phyloP scores from a whole-genome alignment of 2,329 filamentous ascomycete species.

The Neobulgaria alba region DNA sequence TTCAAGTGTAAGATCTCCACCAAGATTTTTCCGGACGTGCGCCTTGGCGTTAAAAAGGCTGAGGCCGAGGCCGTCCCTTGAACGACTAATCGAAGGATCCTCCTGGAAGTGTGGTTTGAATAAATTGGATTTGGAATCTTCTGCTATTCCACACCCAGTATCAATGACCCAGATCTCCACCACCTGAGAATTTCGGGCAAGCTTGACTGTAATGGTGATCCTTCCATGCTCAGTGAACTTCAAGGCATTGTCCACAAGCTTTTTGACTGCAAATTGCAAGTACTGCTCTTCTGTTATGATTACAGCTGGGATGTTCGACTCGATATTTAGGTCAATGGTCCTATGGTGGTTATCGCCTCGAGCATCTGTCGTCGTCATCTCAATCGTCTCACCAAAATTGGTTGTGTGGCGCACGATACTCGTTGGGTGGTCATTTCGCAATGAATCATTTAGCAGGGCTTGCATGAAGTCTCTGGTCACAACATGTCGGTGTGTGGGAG shows the following conservation, averaged over 20 bases:
- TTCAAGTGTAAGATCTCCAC: conserved; percentile 57
- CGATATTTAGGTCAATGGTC: conserved; percentile 33
- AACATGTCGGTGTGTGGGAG: conserved; percentile 18
- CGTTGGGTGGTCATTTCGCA: conserved; percentile 21
- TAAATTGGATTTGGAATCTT: conserved; percentile 54
- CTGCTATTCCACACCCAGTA: conserved; percentile 60
- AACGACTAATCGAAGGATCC: conserved; percentile 58
- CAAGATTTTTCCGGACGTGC: conserved; percentile 53
- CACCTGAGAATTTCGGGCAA: conserved; percentile 42
- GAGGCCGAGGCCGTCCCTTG: conserved; percentile 59
- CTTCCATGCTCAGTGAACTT: conserved; percentile 61
- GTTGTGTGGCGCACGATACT: conserved; percentile 20
- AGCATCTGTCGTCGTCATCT: conserved; percentile 19
- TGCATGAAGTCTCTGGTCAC: conserved; percentile 25
- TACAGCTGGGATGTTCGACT: conserved; percentile 38
- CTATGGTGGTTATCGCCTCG: conserved; percentile 23
- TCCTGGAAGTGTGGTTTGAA: conserved; percentile 64
- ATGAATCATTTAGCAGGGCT: conserved; percentile 20
- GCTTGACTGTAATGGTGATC: conserved; percentile 50
- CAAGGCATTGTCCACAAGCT: conserved; percentile 53
- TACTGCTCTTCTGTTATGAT: conserved; percentile 41
- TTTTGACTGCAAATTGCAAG: conserved; percentile 35
- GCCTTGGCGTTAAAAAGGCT: conserved; percentile 67
- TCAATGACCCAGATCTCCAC: conserved; percentile 55
- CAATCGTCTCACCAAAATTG: conserved; percentile 23